A percentile compares a stretch with the other conserved stretches of the same genome.
Conservation (phyloP, 2,329 filamentous ascomycete species). For the Neofusicoccum laricinum region DNA sequence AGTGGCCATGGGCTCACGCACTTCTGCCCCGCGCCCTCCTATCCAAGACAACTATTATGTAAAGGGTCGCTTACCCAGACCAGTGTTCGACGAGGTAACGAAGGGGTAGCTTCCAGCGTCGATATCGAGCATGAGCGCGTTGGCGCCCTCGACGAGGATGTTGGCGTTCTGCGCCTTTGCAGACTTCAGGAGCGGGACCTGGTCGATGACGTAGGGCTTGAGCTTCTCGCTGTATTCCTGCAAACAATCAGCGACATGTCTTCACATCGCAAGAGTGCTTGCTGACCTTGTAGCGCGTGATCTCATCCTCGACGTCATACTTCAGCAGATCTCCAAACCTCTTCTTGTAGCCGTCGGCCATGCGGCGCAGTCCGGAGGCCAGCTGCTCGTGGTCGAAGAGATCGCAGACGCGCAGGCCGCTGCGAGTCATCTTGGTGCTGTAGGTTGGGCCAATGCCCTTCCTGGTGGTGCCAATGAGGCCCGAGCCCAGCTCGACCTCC, state of each 20-base stretch:
- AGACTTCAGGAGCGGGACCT: slow-evolving; percentile 60
- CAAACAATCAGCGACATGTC: background rate
- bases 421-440: slow-evolving; percentile 63
- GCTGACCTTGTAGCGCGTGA: slow-evolving; percentile 56
- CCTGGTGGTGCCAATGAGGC: slow-evolving; percentile 49
- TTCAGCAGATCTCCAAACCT: slow-evolving; percentile 65
- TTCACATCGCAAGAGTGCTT: background rate
- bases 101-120: slow-evolving; percentile 57
- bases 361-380: slow-evolving; percentile 61
- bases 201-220: slow-evolving; percentile 63
- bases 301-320: slow-evolving; percentile 69
- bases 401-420: slow-evolving; percentile 64
- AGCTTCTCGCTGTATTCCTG: slow-evolving; percentile 56
- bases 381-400: slow-evolving; percentile 66
- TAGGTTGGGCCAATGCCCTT: slow-evolving; percentile 58
- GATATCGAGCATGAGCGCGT: slow-evolving; percentile 67
- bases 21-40: background rate
- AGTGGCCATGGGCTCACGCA: slow-evolving; percentile 3
- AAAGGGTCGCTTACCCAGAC: slow-evolving; percentile 9
- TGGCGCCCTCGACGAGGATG: slow-evolving; percentile 68
- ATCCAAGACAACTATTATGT: background rate
- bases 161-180: slow-evolving; percentile 58
- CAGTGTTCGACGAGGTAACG: slow-evolving; percentile 55
- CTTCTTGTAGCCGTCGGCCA: slow-evolving; percentile 64
- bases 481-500: slow-evolving; percentile 52